A percentile compares a stretch with the other conserved stretches of the same genome.
Evolutionary conservation across 73 alveolate species (phyloP).

Genomic region (Paramecium tetraurelia): DNA sequence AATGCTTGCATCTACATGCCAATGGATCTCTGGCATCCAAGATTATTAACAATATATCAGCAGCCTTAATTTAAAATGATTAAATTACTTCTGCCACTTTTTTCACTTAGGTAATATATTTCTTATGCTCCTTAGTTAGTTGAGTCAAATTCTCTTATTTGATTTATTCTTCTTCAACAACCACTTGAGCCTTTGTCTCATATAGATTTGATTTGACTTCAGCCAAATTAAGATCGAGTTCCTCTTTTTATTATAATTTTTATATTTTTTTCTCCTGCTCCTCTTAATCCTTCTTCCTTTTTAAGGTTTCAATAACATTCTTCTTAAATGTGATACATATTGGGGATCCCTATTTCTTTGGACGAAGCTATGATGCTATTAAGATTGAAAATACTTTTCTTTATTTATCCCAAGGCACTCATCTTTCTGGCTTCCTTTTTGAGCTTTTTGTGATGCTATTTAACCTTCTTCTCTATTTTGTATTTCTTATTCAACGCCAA

Average conservation of each 20-base stretch:
- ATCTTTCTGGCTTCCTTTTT: slow-evolving; percentile 63
- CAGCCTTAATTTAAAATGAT: slow-evolving; percentile 66
- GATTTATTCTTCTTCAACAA: slow-evolving; percentile 29
- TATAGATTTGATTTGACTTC: slow-evolving; percentile 24
- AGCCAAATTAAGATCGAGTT: not conserved
- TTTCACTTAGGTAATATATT: slow-evolving; percentile 81
- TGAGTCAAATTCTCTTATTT: not conserved
- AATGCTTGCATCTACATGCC: slow-evolving; percentile 87
- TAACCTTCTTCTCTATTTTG: slow-evolving; percentile 61
- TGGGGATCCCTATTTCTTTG: slow-evolving; percentile 67
- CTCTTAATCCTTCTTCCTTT: slow-evolving; percentile 65
- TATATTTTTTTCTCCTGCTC: slow-evolving; percentile 63
- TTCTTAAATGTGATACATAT: slow-evolving; percentile 63
- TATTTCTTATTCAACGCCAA: slow-evolving; percentile 39
- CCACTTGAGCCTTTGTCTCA: slow-evolving; percentile 8
- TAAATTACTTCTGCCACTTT: slow-evolving; percentile 65
- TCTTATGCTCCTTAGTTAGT: slow-evolving; percentile 53
- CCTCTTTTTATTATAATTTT: slow-evolving; percentile 20
- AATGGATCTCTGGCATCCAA: slow-evolving; percentile 98
- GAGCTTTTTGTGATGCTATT: slow-evolving; percentile 57
- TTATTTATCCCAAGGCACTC: slow-evolving; percentile 49
- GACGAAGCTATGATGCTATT: slow-evolving; percentile 26
- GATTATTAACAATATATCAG: slow-evolving; percentile 94
- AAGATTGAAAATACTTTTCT: slow-evolving; percentile 13
- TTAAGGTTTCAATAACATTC: slow-evolving; percentile 61